Conservation (phyloP, 1,139 yeast species). For the Pichia sp. region DNA sequence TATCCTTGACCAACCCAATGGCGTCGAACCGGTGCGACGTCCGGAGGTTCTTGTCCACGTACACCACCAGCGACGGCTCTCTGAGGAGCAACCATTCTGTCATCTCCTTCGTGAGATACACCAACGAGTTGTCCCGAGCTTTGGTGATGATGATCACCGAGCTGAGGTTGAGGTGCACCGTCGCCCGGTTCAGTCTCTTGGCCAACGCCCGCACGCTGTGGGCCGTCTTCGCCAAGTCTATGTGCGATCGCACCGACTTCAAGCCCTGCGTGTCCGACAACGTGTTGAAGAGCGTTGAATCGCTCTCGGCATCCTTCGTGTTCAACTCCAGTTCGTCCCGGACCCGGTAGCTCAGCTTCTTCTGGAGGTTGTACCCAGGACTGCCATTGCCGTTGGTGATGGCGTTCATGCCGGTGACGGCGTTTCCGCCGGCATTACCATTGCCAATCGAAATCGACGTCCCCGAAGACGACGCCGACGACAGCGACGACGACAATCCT, state of each 20-base stretch:
- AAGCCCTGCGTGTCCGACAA: slow-evolving; percentile 17
- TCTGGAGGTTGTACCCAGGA: background rate
- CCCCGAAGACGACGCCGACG: slow-evolving; percentile 3
- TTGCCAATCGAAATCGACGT: slow-evolving; percentile 1
- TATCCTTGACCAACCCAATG: slow-evolving; percentile 34
- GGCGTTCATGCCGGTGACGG: slow-evolving; percentile 3
- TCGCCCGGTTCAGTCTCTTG: slow-evolving; percentile 67
- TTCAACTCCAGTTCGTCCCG: slow-evolving; percentile 3
- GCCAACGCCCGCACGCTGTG: slow-evolving; percentile 81
- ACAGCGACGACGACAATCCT: background rate
- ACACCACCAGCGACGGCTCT: slow-evolving; percentile 45
- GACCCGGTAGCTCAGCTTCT: slow-evolving; percentile 1
- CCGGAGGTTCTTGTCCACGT: slow-evolving; percentile 64
- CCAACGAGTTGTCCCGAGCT: slow-evolving; percentile 74
- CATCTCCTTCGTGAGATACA: slow-evolving; percentile 69
- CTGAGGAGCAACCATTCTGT: slow-evolving; percentile 66
- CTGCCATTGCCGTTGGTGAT: background rate
- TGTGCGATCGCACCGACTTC: slow-evolving; percentile 54
- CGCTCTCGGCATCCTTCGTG: slow-evolving; percentile 12
- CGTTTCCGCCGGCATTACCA: background rate
- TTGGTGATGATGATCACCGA: slow-evolving; percentile 80
- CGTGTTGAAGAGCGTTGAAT: slow-evolving; percentile 10
- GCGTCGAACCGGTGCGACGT: slow-evolving; percentile 61
- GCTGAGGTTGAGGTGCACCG: slow-evolving; percentile 63
- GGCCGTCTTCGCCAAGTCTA: slow-evolving; percentile 77